Evolutionary conservation across 2,329 filamentous ascomycete species (phyloP), one percentile per base, ranked within the genome.

Genomic region (Beauveria rudraprayagi): DNA sequence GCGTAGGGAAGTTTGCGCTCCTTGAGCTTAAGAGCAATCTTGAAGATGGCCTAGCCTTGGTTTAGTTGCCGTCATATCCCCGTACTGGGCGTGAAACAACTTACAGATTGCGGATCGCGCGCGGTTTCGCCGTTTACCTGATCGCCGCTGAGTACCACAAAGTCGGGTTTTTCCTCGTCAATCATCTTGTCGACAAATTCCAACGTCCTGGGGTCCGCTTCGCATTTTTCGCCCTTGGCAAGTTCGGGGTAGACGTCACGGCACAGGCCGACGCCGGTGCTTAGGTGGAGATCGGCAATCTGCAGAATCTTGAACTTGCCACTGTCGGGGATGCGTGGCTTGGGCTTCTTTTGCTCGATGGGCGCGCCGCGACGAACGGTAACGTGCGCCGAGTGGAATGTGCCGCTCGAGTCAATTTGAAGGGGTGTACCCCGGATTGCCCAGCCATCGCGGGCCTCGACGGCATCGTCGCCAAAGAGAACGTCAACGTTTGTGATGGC

Each of bases 221-320:
- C 91, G 73, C 94, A 99, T 67, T 86, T 84, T 11, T 88, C 89
- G 5, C 86, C 87, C 57, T 91, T 84, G 66, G 85, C 83, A 53
- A 81, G 82, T 64, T 85, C 83, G 0, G 92, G 92, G 66, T 93
- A 81, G n/a, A 91, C 85, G 67, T 99, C 92, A 65, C 94, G 86
- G 70, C 94, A 99, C 50, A 76, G 76, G 10, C 94, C 94, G 5
- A 92, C 81, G 10, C 93, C 94, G 2, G 94, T 99, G 70, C 91
- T 93, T 61, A 99, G 77, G 74, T 99, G 94, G 63, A 97, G 77
- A 76, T 99, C 94, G n/a, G 92, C 89, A 60, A 96, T 80, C 75
- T 99, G 94, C 82, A 99, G 86, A 65, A 99, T 96, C 78, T 97
- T 97, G 79, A 97, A 97, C 67, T 89, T 91, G 34, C 93, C 94